A percentile compares a stretch with the other conserved stretches of the same genome.
Evolutionary conservation across 2,329 filamentous ascomycete species (phyloP).

Genomic region (Ophiostoma montium): DNA sequence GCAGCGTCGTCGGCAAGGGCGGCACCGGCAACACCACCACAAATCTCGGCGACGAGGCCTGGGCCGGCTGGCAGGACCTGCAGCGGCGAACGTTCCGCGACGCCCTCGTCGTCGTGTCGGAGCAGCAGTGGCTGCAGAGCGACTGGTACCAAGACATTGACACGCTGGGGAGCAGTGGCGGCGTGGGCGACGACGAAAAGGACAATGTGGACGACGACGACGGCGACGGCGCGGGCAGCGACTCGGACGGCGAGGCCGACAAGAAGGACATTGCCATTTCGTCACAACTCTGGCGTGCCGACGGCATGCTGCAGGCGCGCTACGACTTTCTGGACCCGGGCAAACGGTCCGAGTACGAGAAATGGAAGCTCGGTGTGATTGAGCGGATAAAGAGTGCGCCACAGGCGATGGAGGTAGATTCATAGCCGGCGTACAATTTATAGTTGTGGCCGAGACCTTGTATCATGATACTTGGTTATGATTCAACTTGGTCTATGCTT

Average conservation of each 20-base stretch:
- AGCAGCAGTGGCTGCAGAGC: conserved; percentile 39
- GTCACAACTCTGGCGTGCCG: conserved; percentile 33
- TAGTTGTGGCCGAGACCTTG: too few species aligned
- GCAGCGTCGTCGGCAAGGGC: conserved; percentile 11
- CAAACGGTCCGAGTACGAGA: conserved; percentile 43
- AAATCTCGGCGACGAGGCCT: conserved; percentile 26
- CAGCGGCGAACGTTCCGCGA: conserved; percentile 43
- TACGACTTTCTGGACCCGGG: conserved; percentile 57
- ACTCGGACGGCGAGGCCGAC: conserved; percentile 24
- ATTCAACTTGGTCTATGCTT: too few species aligned
- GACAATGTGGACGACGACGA: conserved; percentile 22
- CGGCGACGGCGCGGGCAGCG: conserved; percentile 20
- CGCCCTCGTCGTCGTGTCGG: conserved; percentile 44
- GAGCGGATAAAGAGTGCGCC: not conserved
- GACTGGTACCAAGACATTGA: conserved; percentile 51
- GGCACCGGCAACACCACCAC: not conserved
- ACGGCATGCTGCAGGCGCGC: conserved; percentile 63
- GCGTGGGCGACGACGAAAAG: conserved; percentile 17
- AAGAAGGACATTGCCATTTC: conserved; percentile 17
- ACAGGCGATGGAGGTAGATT: not conserved
- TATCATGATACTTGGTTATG: too few species aligned
- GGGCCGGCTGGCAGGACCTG: conserved; percentile 38
- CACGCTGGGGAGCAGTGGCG: conserved; percentile 26
- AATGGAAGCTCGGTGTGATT: conserved; percentile 51
- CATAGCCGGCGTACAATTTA: too few species aligned